phyloP scores from a whole-genome alignment of 1,284 basidiomycete species.

The Austroboletus novae-zelandiae region DNA sequence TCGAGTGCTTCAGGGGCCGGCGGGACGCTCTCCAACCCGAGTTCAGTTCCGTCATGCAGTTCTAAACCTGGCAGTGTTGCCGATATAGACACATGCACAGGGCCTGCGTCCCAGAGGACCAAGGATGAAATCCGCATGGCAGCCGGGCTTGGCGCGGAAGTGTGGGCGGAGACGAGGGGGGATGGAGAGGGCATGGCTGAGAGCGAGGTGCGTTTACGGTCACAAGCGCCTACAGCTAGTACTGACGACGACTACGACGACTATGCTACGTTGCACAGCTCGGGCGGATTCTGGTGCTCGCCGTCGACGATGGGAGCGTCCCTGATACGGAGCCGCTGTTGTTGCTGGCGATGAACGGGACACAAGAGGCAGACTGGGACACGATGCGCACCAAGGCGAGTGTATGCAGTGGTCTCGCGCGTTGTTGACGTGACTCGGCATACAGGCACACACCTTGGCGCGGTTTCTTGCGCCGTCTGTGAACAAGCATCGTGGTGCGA shows the following conservation, averaged over 20 bases:
- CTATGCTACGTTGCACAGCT: slow-evolving; percentile 40
- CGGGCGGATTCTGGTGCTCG: slow-evolving; percentile 65
- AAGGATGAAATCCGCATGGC: slow-evolving; percentile 73
- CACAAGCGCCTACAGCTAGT: not conserved
- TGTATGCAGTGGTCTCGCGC: not conserved
- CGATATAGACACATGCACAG: slow-evolving; percentile 8
- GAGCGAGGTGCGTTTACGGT: slow-evolving; percentile 52
- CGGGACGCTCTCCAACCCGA: slow-evolving; percentile 15
- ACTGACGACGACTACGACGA: slow-evolving; percentile 1
- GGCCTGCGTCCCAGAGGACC: slow-evolving; percentile 37
- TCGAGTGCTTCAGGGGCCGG: slow-evolving; percentile 7
- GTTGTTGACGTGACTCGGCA: not conserved
- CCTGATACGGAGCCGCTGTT: slow-evolving; percentile 48
- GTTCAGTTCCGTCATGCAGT: slow-evolving; percentile 24
- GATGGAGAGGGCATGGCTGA: slow-evolving; percentile 58
- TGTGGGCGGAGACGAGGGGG: slow-evolving; percentile 70
- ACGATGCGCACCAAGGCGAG: slow-evolving; percentile 59
- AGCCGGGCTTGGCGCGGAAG: slow-evolving; percentile 66
- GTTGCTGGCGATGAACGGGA: slow-evolving; percentile 66
- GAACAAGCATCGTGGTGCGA: slow-evolving; percentile 35
- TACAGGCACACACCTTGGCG: slow-evolving; percentile 54
- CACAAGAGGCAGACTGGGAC: slow-evolving; percentile 58
- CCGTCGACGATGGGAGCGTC: slow-evolving; percentile 45
- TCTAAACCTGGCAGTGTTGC: slow-evolving; percentile 24
- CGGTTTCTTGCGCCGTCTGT: slow-evolving; percentile 42